Percentiles rank a stretch among this genome's conserved stretches.
phyloP scores from a whole-genome alignment of 179 eudicot species.

The Silene vulgaris region DNA sequence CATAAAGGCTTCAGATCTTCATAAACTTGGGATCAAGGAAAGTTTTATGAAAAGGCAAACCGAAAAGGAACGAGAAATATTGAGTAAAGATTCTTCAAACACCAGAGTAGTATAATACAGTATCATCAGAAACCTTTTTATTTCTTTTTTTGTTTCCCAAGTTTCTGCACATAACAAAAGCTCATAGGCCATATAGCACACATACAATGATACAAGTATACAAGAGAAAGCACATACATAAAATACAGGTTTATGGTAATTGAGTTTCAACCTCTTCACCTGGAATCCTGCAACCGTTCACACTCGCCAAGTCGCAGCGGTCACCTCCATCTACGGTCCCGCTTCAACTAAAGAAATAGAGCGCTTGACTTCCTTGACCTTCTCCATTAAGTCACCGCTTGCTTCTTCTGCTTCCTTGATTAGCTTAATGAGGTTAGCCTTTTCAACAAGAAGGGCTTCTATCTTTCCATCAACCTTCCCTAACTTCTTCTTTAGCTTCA shows the following conservation, averaged over 20 bases:
- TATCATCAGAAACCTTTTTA: not conserved
- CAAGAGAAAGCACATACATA: conserved; percentile 7
- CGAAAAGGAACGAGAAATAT: not conserved
- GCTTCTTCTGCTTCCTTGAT: conserved; percentile 54
- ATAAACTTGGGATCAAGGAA: not conserved
- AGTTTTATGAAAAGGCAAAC: not conserved
- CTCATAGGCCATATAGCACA: conserved; percentile 1
- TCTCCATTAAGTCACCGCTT: conserved; percentile 32
- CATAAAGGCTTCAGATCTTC: not conserved
- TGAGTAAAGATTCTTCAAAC: not conserved
- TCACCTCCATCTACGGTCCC: conserved; percentile 17
- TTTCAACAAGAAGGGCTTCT: conserved; percentile 56
- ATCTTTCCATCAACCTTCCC: conserved; percentile 64
- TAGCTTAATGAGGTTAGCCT: conserved; percentile 46
- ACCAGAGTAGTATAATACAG: not conserved
- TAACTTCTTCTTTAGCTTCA: conserved; percentile 50
- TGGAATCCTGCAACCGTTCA: conserved; percentile 1
- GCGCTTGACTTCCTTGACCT: conserved; percentile 32
- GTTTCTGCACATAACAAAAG: not conserved
- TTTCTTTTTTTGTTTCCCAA: not conserved
- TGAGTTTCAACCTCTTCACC: conserved; percentile 15
- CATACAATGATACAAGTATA: conserved; percentile 10
- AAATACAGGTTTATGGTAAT: conserved; percentile 9
- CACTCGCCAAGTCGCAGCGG: not conserved
- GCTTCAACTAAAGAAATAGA: conserved; percentile 19